Evolutionary conservation across 2,329 filamentous ascomycete genomes (phyloP), one percentile per base, ranked within the genome.

Genomic region (Drechslera avenae): DNA sequence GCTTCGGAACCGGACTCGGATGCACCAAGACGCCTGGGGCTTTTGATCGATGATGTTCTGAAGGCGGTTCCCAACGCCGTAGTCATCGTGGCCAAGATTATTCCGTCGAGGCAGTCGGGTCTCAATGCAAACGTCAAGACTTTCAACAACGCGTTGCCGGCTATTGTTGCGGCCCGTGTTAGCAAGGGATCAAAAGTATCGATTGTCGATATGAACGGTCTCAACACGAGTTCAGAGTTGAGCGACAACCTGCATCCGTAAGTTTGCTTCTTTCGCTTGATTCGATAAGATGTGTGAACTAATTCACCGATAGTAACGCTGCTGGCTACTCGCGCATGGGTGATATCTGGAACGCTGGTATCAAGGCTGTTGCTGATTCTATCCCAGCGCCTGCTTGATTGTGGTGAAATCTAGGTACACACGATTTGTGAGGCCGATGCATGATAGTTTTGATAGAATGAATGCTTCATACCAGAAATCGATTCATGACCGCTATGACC

Each of bases 51-150:
- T 43, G 57, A 66, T 14, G 57, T 76, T 9, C 40, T 72, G 5
- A 45, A 49, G 16, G 55, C 44, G 9, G 67, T 63, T 33, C 69
- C 71, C 0, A 64, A 71, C 33, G 65, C 72, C 1, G 67, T 64
- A 3, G 56, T 76, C 1, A 45, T 77, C 5, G 72, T 77, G 18
- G 73, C 73, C 0, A 64, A 72, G 53, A 67, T 76, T 17, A 72
- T 73, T 17, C 51, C 54, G 3, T 39, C 56, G 2, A 50, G 52
- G 32, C 60, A 64, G 39, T 36, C 46, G 1, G 50, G 39, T 8
- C 49, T 51, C 14, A 43, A 57, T 30, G 39, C 37, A 6, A 61
- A 54, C n/a, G 60, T 66, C n/a, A 45, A 59, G 19, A 57, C 49
- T 1, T 72, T 56, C 40, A 73, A 73, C 50, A 54, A 50, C 31